Conservation (phyloP, 2,329 filamentous ascomycete genomes). For the Verticillium isaacii region DNA sequence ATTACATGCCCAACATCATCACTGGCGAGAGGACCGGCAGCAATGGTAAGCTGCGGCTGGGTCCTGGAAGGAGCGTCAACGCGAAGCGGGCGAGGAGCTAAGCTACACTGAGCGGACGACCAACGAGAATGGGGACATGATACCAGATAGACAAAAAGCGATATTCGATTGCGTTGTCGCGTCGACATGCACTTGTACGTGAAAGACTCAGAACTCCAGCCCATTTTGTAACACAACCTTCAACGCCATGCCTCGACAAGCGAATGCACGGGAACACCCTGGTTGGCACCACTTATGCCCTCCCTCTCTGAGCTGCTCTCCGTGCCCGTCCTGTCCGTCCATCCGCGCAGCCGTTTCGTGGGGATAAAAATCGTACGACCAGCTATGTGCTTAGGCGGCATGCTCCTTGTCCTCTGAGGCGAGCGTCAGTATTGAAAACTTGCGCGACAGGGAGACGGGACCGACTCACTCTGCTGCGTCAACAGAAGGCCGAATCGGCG, state of each 20-base stretch:
- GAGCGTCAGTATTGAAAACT: background rate
- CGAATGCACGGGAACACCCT: background rate
- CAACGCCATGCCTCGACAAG: background rate
- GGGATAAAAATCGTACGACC: background rate
- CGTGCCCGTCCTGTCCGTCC: background rate
- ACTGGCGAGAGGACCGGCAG: constrained; percentile 67
- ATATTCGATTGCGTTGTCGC: background rate
- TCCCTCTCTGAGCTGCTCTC: background rate
- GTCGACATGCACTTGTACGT: background rate
- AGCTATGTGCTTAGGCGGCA: background rate
- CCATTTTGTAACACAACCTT: background rate
- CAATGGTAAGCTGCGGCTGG: constrained; percentile 70
- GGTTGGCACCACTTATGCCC: no score
- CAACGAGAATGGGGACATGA: constrained; percentile 5
- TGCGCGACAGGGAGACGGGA: background rate
- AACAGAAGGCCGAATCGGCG: constrained; percentile 85
- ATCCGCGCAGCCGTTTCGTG: background rate
- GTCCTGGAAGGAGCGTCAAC: constrained; percentile 84
- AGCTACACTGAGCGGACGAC: background rate
- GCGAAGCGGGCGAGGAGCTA: constrained; percentile 20
- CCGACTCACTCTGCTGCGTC: constrained; percentile 63
- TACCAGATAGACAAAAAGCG: constrained; percentile 11
- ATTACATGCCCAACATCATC: constrained; percentile 81
- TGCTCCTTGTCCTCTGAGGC: constrained; percentile 2
- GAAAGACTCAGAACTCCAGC: background rate